phyloP scores from a whole-genome alignment of 352 stramenopile species.

The Globisporangium yorkense region DNA sequence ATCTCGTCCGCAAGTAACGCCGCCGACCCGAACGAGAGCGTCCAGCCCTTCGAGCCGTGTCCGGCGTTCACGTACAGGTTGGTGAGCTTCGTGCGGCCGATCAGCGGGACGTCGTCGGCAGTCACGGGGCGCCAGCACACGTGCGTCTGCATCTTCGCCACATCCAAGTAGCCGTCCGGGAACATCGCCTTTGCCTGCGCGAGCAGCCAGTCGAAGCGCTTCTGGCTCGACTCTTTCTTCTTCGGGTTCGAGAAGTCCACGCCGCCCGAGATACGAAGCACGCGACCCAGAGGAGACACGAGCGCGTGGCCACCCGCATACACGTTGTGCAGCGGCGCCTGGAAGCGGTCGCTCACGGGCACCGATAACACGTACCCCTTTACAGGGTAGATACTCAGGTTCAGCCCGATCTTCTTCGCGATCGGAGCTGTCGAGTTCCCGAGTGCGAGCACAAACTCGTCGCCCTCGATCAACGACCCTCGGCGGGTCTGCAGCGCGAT shows the following conservation, averaged over 20 bases:
- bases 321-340: constrained; percentile 70
- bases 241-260: constrained; percentile 80
- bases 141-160: constrained; percentile 69
- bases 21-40: constrained; percentile 71
- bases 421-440: constrained; percentile 72
- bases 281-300: constrained; percentile 64
- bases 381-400: constrained; percentile 78
- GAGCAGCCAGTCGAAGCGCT: constrained; percentile 76
- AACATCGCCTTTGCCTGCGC: constrained; percentile 73
- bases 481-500: constrained; percentile 77
- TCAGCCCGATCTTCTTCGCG: constrained; percentile 60
- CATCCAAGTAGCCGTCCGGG: constrained; percentile 75
- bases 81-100: constrained; percentile 70
- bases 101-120: constrained; percentile 76
- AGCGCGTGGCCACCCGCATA: constrained; percentile 75
- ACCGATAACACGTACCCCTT: constrained; percentile 86
- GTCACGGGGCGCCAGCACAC: constrained; percentile 81
- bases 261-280: constrained; percentile 71
- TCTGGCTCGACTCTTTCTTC: constrained; percentile 42
- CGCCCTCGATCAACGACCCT: constrained; percentile 80
- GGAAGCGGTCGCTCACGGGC: constrained; percentile 56
- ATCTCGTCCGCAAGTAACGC: constrained; percentile 79
- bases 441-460: constrained; percentile 81
- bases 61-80: constrained; percentile 85
- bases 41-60: constrained; percentile 84